These are phyloP conservation scores for Termitomyces sp. DNA, from an alignment of 768 basidiomycete species.

Conservation along the genomic window DNA sequence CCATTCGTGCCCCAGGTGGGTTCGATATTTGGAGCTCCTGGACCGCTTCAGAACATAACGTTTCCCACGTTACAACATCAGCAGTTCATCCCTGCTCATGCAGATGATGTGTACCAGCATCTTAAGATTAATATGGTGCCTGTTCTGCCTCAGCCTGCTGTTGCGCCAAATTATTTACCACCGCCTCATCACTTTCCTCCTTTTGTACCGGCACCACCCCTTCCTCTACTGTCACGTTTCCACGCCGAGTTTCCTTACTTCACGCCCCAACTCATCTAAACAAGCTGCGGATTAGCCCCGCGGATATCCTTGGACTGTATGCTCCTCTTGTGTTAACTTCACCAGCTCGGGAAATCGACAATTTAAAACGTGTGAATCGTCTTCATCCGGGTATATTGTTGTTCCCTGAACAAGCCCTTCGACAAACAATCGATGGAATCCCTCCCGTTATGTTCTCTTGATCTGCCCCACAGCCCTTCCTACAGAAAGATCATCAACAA, in stretches of 20 bases:
- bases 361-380: not conserved
- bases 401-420: not conserved
- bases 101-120: not conserved
- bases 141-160: not conserved
- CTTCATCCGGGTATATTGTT: not conserved
- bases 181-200: not conserved
- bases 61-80: not conserved
- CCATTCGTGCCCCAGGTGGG: not conserved
- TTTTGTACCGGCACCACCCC: not conserved
- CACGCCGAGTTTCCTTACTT: not conserved
- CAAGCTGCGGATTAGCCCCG: not conserved
- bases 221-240: not conserved
- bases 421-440: not conserved
- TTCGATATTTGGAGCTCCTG: not conserved
- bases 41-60: not conserved
- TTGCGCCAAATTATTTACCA: not conserved
- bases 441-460: not conserved
- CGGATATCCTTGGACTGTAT: not conserved
- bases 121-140: not conserved
- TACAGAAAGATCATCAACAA: not conserved
- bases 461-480: not conserved
- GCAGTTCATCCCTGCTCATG: not conserved
- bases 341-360: not conserved
- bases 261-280: not conserved
- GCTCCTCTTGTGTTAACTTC: not conserved